Base-by-base conservation (phyloP, 331 rosid species). In the Cucumis variabilis region DNA sequence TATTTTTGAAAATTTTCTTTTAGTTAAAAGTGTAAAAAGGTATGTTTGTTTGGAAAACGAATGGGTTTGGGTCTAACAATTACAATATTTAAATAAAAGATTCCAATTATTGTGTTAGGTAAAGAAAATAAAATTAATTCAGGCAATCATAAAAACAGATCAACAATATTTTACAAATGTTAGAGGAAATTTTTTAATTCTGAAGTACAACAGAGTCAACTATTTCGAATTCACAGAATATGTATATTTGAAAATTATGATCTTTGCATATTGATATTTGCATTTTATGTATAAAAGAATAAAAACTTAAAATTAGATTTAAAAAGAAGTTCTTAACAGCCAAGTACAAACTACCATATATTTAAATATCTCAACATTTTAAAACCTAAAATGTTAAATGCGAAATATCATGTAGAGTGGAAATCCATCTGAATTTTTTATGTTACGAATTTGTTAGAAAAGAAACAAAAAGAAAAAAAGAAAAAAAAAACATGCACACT, bases 61-160 rank as follows among this genome's bases (percentile, higher is more conserved):
- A 37, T 37, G 44, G 37, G 3, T 33, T 33, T 33, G 21, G 13
- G 6, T 28, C 46, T 44, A 21, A 23, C 28, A 44, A 44, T 44
- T 44, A 44, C 10, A 44, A 44, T 44, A 44, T 44, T 44, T 8
- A 44, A 44, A 44, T 44, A 44, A 44, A 8, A 44, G 48, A 44
- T 44, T 44, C 10, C 48, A 44, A 44, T 76, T 46, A 74, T 74
- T 46, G 60, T 76, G 82, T 76, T 76, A 6, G 82, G 82, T 76
- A n/a, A 5, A 75, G 27, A 23, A n/a, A 76, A n/a, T 12, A 76
- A 76, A 76, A 76, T 33, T 33, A 33, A 76, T 44, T 46, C 21
- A 74, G 30, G 28, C 19, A 44, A 74, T 41, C 23, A 74, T n/a
- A 44, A 1, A 74, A 70, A 11, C 7, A 44, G 27, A 44, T 25